These are phyloP conservation scores for Mycena citricolor DNA, from an alignment of 1,284 basidiomycete genomes.

Conservation along the genomic window DNA sequence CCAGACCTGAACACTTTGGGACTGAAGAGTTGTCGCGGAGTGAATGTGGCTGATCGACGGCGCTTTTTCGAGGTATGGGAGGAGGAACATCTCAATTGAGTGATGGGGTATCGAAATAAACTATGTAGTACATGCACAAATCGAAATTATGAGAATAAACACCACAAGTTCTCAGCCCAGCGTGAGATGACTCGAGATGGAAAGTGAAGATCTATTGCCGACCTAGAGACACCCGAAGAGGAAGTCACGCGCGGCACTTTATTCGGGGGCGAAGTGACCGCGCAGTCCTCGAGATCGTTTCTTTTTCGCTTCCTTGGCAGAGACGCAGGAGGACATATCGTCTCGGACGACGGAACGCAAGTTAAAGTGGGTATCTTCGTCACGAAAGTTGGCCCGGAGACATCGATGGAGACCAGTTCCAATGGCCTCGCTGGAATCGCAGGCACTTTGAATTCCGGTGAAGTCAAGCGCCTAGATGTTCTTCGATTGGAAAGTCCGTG, in stretches of 20 bases:
- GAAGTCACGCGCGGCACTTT: background rate
- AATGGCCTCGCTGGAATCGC: too few relatives aligned
- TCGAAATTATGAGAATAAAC: constrained; percentile 9
- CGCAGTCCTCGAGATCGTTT: too few relatives aligned
- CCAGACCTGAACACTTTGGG: constrained; percentile 50
- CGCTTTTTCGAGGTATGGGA: constrained; percentile 71
- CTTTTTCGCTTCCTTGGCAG: too few relatives aligned
- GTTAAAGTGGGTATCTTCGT: too few relatives aligned
- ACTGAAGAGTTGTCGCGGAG: constrained; percentile 65
- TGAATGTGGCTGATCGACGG: constrained; percentile 56
- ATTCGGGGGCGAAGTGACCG: too few relatives aligned
- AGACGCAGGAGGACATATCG: too few relatives aligned
- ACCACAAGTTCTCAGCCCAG: constrained; percentile 17
- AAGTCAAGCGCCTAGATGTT: constrained; percentile 6
- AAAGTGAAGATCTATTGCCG: background rate
- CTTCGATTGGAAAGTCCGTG: constrained; percentile 11
- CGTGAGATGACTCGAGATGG: constrained; percentile 3
- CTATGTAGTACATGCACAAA: background rate
- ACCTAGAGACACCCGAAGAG: background rate
- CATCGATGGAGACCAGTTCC: too few relatives aligned
- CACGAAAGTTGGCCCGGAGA: too few relatives aligned
- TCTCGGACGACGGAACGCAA: too few relatives aligned
- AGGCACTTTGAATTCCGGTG: constrained; percentile 18
- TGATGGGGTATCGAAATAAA: constrained; percentile 1
- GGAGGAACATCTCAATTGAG: too few relatives aligned